phyloP scores from a whole-genome alignment of 441 rosid genomes.

The Populus trichocarpa region DNA sequence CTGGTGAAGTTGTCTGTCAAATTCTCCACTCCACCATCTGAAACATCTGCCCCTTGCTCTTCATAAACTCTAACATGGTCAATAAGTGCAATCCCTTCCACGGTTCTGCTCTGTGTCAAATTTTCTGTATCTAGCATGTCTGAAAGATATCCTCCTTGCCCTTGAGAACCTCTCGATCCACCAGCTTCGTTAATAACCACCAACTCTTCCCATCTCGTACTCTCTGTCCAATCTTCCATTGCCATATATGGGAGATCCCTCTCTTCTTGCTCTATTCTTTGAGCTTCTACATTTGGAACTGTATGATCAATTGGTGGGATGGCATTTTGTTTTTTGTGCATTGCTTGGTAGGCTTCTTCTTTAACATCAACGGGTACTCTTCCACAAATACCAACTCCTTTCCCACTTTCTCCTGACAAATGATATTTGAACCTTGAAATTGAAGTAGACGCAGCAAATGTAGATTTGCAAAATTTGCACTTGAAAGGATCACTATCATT shows the following conservation, averaged over 20 bases:
- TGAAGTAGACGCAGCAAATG: too few relatives aligned
- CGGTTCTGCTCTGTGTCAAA: background rate
- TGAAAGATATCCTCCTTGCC: background rate
- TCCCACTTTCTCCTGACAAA: too few relatives aligned
- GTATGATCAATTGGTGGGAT: too few relatives aligned
- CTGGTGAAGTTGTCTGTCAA: background rate
- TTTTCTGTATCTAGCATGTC: background rate
- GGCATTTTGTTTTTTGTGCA: fast-evolving
- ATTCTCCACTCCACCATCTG: background rate
- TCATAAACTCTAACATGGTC: background rate
- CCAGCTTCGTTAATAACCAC: background rate
- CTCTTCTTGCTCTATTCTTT: background rate
- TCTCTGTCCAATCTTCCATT: background rate
- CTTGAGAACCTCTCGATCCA: background rate
- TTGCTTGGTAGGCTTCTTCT: too few relatives aligned
- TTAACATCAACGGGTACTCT: too few relatives aligned
- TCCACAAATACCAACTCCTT: too few relatives aligned
- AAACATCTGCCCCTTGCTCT: background rate
- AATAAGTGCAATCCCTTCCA: too few relatives aligned
- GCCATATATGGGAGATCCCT: background rate
- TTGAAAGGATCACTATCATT: too few relatives aligned
- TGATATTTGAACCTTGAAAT: too few relatives aligned
- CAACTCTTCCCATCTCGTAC: background rate
- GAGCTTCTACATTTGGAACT: background rate
- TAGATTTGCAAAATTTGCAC: too few relatives aligned